Base-by-base conservation (phyloP, 257 asterid species). In the Lavandula angustifolia region DNA sequence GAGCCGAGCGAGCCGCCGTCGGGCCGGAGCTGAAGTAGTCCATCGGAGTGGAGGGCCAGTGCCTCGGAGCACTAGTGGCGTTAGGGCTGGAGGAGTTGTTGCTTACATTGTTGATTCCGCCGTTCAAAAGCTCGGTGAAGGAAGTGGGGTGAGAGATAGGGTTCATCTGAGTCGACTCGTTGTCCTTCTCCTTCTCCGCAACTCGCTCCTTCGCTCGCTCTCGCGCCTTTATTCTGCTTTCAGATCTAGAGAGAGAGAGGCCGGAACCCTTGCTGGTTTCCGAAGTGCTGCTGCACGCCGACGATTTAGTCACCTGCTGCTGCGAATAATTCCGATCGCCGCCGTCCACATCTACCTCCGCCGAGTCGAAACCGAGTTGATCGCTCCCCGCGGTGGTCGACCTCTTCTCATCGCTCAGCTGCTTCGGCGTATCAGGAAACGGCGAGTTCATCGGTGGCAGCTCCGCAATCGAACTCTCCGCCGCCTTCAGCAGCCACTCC, bases 401-500 rank as follows among this genome's bases (percentile, higher is more conserved):
- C 73, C 81, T 70, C 70, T 81, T 84, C 64, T 85, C 97, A 35
- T 81, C 91, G 49, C 91, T 85, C 3, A 79, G 68, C 73, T 85
- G 95, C 77, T 70, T 76, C 0, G 85, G 85, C 2, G 94, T 77
- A 54, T 79, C 91, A 0, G 87, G 95, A 48, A 85, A 82, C 4
- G 82, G 77, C 0, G 76, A 46, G 47, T 54, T 75, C 53, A 88
- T 78, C 14, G 84, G 80, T 31, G 95, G 98, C 29, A 92, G 86
- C 75, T 88, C 91, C 2, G 76, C 53, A 3, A 92, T 88, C 0
- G 96, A 85, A 35, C 70, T 65, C 9, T 86, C 84, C 1, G 96
- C 96, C 18, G 82, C 95, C 61, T 83, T 86, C 16, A 91, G 77
- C 67, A 91, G 80, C 98, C 98, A 91, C 75, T 91, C 98, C 55